Evolutionary conservation across 129 eudicot species (phyloP).

Genomic region (Daucus carota): DH1_v3.0 NC_030382.2:45231501-45232000

Average conservation of each 20-base stretch:
- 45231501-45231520: not conserved
- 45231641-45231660: not conserved
- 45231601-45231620: not conserved
- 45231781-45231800: not conserved
- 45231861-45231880: too few relatives aligned
- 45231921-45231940: not conserved
- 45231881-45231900: not conserved
- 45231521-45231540: not conserved
- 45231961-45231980: not conserved
- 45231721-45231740: not conserved
- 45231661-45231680: not conserved
- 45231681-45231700: not conserved
- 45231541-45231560: not conserved
- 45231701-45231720: not conserved
- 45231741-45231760: not conserved
- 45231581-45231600: not conserved
- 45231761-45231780: not conserved
- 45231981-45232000: not conserved
- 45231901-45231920: not conserved
- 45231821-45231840: not conserved
- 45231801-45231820: not conserved
- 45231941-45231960: not conserved
- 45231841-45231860: too few relatives aligned
- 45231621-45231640: not conserved
- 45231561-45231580: not conserved